Percentiles rank a stretch among this genome's conserved stretches.
These are phyloP conservation scores for Trichopus zeylanicus DNA, from an alignment of 116 monocot genomes.

Conservation along the genomic window DNA sequence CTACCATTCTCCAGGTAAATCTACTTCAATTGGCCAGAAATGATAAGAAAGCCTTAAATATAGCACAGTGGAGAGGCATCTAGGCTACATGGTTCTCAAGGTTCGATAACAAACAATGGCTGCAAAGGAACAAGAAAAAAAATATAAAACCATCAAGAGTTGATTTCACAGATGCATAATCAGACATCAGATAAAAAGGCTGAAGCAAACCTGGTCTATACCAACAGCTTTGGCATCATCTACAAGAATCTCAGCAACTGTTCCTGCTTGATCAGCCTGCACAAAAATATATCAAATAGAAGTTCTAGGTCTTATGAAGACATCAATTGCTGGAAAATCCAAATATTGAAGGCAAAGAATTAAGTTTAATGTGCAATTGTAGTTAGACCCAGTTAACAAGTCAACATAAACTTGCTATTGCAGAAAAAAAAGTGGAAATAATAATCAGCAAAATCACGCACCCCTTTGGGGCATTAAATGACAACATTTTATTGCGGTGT, in stretches of 20 bases:
- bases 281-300: background rate
- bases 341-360: background rate
- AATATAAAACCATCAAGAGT: background rate
- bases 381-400: background rate
- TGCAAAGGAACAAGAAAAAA: constrained; percentile 4
- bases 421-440: too few species aligned
- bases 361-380: background rate
- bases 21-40: background rate
- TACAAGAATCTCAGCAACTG: constrained; percentile 19
- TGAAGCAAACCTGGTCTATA: constrained; percentile 8
- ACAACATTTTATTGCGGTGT: background rate
- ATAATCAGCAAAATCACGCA: background rate
- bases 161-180: background rate
- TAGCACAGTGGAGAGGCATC: background rate
- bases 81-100: constrained; percentile 7
- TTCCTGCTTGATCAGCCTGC: constrained; percentile 37
- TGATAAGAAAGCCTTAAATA: background rate
- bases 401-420: background rate
- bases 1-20: background rate
- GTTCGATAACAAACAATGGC: constrained; percentile 29
- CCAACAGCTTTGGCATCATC: constrained; percentile 35
- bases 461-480: background rate
- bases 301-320: background rate
- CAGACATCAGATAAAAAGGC: background rate
- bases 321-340: background rate